phyloP scores from a whole-genome alignment of 768 basidiomycete genomes.

The Amanita jacksonii region DNA sequence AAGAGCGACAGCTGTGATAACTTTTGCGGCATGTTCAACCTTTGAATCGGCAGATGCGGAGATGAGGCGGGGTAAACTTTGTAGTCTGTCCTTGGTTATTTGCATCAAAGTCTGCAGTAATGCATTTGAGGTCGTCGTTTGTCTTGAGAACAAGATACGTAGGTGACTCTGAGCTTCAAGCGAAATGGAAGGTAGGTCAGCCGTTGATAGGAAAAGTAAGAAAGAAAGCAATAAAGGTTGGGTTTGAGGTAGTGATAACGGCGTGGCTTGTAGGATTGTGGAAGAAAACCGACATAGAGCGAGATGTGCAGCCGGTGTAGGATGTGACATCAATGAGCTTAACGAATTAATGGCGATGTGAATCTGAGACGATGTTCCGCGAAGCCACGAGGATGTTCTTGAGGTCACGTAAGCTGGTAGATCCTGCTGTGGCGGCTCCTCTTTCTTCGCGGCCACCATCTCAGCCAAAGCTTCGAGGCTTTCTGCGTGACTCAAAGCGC shows the following conservation, averaged over 20 bases:
- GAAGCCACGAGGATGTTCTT: conserved; percentile 71
- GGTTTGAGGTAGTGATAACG: conserved; percentile 55
- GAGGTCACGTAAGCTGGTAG: conserved; percentile 35
- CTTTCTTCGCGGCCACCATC: conserved; percentile 13
- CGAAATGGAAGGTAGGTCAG: conserved; percentile 44
- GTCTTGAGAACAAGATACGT: conserved; percentile 30
- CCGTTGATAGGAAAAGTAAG: conserved; percentile 63
- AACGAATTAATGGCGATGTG: conserved; percentile 75
- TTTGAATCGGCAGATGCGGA: conserved; percentile 63
- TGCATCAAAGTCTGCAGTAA: conserved; percentile 50
- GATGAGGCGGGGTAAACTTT: conserved; percentile 64
- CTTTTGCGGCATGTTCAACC: conserved; percentile 55
- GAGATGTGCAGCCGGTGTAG: conserved; percentile 52
- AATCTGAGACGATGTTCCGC: conserved; percentile 73
- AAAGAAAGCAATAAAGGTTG: conserved; percentile 62
- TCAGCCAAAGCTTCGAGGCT: conserved; percentile 56
- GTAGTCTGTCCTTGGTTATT: conserved; percentile 54
- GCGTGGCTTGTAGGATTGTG: conserved; percentile 41
- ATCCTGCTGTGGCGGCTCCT: conserved; percentile 13
- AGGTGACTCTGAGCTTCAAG: conserved; percentile 38
- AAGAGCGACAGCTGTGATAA: conserved; percentile 64
- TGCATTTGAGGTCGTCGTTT: conserved; percentile 33
- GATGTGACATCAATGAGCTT: conserved; percentile 61
- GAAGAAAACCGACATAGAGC: conserved; percentile 50
- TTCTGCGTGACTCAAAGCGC: conserved; percentile 42